Evolutionary conservation across 495 filamentous ascomycete genomes (phyloP).

Genomic region (Acidiella bohemica): DNA sequence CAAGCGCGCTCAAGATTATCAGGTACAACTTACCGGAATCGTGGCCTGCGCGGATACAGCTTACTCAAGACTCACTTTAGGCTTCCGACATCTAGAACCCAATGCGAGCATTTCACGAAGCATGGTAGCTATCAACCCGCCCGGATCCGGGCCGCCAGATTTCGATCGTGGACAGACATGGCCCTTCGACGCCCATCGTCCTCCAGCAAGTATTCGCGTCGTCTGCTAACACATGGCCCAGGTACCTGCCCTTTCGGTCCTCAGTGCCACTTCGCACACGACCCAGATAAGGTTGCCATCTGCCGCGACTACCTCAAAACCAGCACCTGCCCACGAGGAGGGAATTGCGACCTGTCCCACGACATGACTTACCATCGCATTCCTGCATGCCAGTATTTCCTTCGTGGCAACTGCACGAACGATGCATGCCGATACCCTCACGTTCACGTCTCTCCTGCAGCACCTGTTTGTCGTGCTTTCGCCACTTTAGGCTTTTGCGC

Average conservation of each 20-base stretch:
- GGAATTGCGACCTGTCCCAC: slow-evolving; percentile 86
- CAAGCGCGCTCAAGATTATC: slow-evolving; percentile 48
- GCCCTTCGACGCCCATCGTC: slow-evolving; percentile 9
- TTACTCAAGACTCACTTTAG: slow-evolving; percentile 4
- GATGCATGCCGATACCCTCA: slow-evolving; percentile 80
- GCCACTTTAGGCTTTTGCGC: slow-evolving; percentile 82
- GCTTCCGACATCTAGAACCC: slow-evolving; percentile 45
- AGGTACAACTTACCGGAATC: slow-evolving; percentile 28
- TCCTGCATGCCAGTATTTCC: slow-evolving; percentile 79
- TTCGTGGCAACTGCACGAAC: slow-evolving; percentile 83
- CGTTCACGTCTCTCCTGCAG: slow-evolving; percentile 63
- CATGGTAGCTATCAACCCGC: slow-evolving; percentile 57
- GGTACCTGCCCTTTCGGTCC: slow-evolving; percentile 73
- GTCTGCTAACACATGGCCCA: slow-evolving; percentile 29
- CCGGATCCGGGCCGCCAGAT: neutral
- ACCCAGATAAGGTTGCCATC: slow-evolving; percentile 75
- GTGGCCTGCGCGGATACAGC: neutral
- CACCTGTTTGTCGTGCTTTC: slow-evolving; percentile 74
- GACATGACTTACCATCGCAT: slow-evolving; percentile 72
- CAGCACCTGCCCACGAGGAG: slow-evolving; percentile 65
- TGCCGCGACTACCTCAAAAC: slow-evolving; percentile 77
- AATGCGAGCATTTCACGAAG: slow-evolving; percentile 83
- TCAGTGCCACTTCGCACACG: slow-evolving; percentile 69
- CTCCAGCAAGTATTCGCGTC: slow-evolving; percentile 11
- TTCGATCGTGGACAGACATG: neutral